phyloP scores from a whole-genome alignment of 352 stramenopile species.

The Pythium insidiosum region DNA sequence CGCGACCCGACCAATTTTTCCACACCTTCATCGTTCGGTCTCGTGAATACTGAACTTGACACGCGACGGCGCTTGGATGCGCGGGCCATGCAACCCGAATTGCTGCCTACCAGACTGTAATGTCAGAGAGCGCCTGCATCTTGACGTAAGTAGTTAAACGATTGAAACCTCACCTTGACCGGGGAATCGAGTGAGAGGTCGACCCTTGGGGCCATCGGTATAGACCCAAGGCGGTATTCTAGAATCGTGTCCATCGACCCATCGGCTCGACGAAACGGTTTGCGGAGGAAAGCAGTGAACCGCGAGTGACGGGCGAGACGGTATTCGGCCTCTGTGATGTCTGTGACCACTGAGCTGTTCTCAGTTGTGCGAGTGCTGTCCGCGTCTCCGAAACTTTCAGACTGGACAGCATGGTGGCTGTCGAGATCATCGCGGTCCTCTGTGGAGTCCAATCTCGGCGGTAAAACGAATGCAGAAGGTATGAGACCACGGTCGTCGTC shows the following conservation, averaged over 20 bases:
- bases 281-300: slow-evolving; percentile 53
- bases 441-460: slow-evolving; percentile 15
- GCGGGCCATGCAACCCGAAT: slow-evolving; percentile 50
- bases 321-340: slow-evolving; percentile 42
- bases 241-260: slow-evolving; percentile 31
- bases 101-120: slow-evolving; percentile 27
- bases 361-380: slow-evolving; percentile 64
- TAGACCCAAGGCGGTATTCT: slow-evolving; percentile 31
- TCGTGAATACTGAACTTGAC: slow-evolving; percentile 62
- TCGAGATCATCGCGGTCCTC: slow-evolving; percentile 35
- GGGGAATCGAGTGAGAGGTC: slow-evolving; percentile 44
- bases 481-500: too few relatives aligned
- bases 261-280: slow-evolving; percentile 57
- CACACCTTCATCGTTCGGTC: slow-evolving; percentile 74
- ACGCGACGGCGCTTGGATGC: slow-evolving; percentile 40
- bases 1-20: slow-evolving; percentile 61
- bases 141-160: not conserved
- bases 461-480: slow-evolving; percentile 24
- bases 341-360: slow-evolving; percentile 61
- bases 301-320: slow-evolving; percentile 37
- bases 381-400: slow-evolving; percentile 67
- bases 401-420: slow-evolving; percentile 62
- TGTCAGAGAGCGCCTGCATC: too few relatives aligned
- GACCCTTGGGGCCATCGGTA: slow-evolving; percentile 33
- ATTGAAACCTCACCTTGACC: slow-evolving; percentile 32